A percentile compares a stretch with the other conserved stretches of the same genome.
These are phyloP conservation scores for Allium fistulosum DNA, from an alignment of 106 monocot genomes.

Conservation along the genomic window DNA sequence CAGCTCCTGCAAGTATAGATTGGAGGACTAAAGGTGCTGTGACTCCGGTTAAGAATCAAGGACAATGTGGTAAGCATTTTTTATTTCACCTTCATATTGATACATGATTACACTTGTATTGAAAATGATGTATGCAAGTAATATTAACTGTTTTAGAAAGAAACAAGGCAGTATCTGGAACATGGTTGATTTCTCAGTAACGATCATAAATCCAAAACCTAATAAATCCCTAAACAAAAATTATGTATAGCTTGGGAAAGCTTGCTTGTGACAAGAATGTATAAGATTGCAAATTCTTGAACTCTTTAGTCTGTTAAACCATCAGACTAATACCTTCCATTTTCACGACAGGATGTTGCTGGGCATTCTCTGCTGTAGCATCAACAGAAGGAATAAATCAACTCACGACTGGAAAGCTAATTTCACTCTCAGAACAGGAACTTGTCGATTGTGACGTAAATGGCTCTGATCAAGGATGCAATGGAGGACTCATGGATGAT, in stretches of 20 bases:
- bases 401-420: conserved; percentile 2
- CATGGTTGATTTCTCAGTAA: too few species aligned
- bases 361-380: conserved; percentile 14
- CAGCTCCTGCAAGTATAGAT: too few species aligned
- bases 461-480: conserved; percentile 7
- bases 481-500: conserved; percentile 3
- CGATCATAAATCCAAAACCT: too few species aligned
- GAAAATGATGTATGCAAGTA: not conserved
- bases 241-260: not conserved
- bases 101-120: too few species aligned
- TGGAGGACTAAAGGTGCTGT: too few species aligned
- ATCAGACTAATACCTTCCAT: not conserved
- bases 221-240: not conserved
- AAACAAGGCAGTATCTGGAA: too few species aligned
- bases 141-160: not conserved
- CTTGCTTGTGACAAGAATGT: not conserved
- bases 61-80: too few species aligned
- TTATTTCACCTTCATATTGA: too few species aligned
- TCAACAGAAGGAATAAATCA: conserved; percentile 10
- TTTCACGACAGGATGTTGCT: not conserved
- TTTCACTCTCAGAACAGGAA: conserved; percentile 13
- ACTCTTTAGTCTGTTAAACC: not conserved
- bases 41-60: too few species aligned
- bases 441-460: conserved; percentile 10
- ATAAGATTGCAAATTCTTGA: too few species aligned